Evolutionary conservation across 2,329 filamentous ascomycete genomes (phyloP).

Genomic region (Penicillium olsonii): DNA sequence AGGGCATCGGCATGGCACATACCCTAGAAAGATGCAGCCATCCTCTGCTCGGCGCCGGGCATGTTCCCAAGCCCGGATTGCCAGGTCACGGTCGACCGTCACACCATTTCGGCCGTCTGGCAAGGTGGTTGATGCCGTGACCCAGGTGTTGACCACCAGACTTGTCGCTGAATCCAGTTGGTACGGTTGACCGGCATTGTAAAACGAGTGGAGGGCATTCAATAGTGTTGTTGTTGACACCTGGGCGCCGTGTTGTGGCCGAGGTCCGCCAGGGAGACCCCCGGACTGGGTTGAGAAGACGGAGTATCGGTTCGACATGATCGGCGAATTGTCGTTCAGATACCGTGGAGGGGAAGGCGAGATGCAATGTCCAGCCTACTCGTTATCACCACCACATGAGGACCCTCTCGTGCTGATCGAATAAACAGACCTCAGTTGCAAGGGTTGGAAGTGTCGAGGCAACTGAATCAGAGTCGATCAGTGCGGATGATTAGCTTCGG

Average conservation of each 20-base stretch:
- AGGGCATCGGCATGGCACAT: conserved; percentile 36
- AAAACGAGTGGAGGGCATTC: conserved; percentile 88
- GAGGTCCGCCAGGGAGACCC: conserved; percentile 53
- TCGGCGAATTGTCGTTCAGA: conserved; percentile 26
- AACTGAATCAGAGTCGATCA: neutral
- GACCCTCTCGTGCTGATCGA: neutral
- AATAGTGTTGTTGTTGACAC: conserved; percentile 91
- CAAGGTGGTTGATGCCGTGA: conserved; percentile 72
- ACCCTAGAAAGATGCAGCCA: conserved; percentile 89
- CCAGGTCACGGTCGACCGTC: conserved; percentile 77
- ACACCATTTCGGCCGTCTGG: conserved; percentile 70
- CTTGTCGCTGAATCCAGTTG: conserved; percentile 86
- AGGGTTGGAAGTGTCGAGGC: neutral
- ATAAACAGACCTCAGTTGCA: neutral
- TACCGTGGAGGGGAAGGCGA: conserved; percentile 1
- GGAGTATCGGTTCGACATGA: conserved; percentile 63
- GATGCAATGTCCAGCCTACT: conserved; percentile 9
- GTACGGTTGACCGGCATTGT: conserved; percentile 79
- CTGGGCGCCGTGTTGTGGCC: conserved; percentile 69
- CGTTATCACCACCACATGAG: conserved; percentile 10
- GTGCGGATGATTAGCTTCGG: neutral
- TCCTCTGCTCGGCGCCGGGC: conserved; percentile 92
- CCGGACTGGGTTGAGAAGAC: conserved; percentile 63
- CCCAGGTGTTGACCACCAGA: conserved; percentile 92
- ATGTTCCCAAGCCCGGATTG: conserved; percentile 90